phyloP scores from a whole-genome alignment of 2,329 filamentous ascomycete species.

The Didymosphaeria variabile region DNA sequence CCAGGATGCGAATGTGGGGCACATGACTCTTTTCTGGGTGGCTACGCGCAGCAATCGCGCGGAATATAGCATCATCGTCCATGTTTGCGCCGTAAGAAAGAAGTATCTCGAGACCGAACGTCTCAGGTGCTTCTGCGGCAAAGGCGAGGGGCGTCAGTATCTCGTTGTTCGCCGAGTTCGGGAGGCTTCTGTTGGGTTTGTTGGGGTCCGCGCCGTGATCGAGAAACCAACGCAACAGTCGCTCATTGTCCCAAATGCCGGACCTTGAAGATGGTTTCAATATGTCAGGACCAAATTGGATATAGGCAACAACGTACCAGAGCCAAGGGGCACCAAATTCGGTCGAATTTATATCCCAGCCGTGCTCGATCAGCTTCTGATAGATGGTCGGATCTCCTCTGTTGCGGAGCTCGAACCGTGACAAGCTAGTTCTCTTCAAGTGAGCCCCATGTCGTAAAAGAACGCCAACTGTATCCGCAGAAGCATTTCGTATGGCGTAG shows the following conservation, averaged over 20 bases:
- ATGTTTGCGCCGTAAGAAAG: slow-evolving; percentile 7
- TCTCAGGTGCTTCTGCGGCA: not conserved
- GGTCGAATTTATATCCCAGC: slow-evolving; percentile 21
- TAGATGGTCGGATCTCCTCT: slow-evolving; percentile 13
- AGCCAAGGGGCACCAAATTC: slow-evolving; percentile 5
- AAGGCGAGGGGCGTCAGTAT: slow-evolving; percentile 1
- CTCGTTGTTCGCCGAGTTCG: not conserved
- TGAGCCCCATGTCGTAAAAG: slow-evolving; percentile 3
- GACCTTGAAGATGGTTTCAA: not conserved
- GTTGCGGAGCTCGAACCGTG: not conserved
- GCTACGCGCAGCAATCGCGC: not conserved
- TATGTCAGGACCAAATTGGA: not conserved
- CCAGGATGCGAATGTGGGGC: slow-evolving; percentile 10
- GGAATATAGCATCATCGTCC: not conserved
- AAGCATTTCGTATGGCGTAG: not conserved
- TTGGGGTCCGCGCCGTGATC: slow-evolving; percentile 21
- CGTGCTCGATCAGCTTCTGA: slow-evolving; percentile 14
- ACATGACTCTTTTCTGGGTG: not conserved
- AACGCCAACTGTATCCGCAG: not conserved
- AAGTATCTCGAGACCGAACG: slow-evolving; percentile 5
- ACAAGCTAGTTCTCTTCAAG: not conserved
- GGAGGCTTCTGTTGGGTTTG: not conserved
- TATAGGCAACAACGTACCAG: slow-evolving; percentile 1
- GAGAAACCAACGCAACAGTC: slow-evolving; percentile 18
- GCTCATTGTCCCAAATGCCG: not conserved